A percentile compares a stretch with the other conserved stretches of the same genome.
These are phyloP conservation scores for Darksidea phi DNA, from an alignment of 495 filamentous ascomycete genomes.

Conservation along the genomic window DNA sequence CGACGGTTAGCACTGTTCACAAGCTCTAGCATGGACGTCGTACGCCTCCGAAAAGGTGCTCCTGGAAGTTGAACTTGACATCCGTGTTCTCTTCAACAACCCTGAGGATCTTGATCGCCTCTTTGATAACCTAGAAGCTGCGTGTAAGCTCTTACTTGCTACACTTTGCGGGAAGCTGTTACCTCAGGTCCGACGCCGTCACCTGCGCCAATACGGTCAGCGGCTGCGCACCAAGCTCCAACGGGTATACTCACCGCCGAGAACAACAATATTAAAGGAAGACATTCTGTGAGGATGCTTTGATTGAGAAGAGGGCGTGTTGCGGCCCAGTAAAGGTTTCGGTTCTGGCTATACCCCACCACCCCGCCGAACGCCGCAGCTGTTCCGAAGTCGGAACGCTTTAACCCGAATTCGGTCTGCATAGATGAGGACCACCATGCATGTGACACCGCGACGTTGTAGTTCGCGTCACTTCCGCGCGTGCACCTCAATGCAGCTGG, in stretches of 20 bases:
- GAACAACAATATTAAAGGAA: slow-evolving; percentile 39
- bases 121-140: slow-evolving; percentile 55
- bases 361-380: no score
- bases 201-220: slow-evolving; percentile 49
- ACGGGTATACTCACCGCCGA: slow-evolving; percentile 28
- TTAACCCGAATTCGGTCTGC: no score
- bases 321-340: no score
- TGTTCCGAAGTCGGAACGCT: no score
- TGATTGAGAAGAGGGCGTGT: neutral
- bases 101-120: slow-evolving; percentile 83
- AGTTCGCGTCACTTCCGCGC: no score
- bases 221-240: neutral
- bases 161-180: slow-evolving; percentile 11
- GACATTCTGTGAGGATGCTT: slow-evolving; percentile 23
- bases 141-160: neutral
- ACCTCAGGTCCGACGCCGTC: slow-evolving; percentile 97
- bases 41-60: slow-evolving; percentile 92
- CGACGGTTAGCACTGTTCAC: neutral
- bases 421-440: no score
- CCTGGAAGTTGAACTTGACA: slow-evolving; percentile 83
- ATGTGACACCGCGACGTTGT: no score
- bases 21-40: slow-evolving; percentile 43
- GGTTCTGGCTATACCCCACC: no score
- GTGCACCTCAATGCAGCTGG: no score
- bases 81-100: slow-evolving; percentile 68